Conservation (phyloP, 2,329 filamentous ascomycete species). For the Helminthosporium solani region DNA sequence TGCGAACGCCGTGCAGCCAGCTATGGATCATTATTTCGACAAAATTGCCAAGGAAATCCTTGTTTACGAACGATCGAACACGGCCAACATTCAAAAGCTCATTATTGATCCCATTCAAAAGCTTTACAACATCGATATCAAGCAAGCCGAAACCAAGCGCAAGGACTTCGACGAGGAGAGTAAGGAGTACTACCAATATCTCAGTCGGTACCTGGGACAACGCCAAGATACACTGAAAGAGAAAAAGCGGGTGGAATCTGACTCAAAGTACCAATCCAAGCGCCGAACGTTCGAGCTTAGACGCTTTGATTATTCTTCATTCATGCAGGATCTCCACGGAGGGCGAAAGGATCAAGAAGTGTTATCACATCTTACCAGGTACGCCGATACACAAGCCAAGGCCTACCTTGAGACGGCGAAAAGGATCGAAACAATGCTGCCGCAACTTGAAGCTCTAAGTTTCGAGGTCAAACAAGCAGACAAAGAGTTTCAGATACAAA, state of each 20-base stretch:
- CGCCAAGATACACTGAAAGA: conserved; percentile 93
- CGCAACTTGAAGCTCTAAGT: conserved; percentile 84
- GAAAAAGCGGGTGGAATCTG: conserved; percentile 93
- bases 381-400: conserved; percentile 84
- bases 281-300: conserved; percentile 94
- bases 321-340: conserved; percentile 98
- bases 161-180: conserved; percentile 98
- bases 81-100: conserved; percentile 79
- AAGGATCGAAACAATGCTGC: conserved; percentile 82
- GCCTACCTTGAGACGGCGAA: conserved; percentile 80
- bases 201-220: conserved; percentile 93
- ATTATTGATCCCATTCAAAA: conserved; percentile 93
- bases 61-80: conserved; percentile 81
- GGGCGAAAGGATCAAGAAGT: conserved; percentile 99
- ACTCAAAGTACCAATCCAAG: conserved; percentile 94
- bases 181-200: conserved; percentile 96
- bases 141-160: conserved; percentile 94
- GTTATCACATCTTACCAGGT: conserved; percentile 88
- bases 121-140: conserved; percentile 93
- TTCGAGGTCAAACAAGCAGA: conserved; percentile 89
- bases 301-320: conserved; percentile 97
- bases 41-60: conserved; percentile 92
- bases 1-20: conserved; percentile 93
- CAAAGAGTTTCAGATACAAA: conserved; percentile 93
- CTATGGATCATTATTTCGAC: conserved; percentile 96